Evolutionary conservation across 257 asterid genomes (phyloP).

Genomic region (Solanum bulbocastanum): DNA sequence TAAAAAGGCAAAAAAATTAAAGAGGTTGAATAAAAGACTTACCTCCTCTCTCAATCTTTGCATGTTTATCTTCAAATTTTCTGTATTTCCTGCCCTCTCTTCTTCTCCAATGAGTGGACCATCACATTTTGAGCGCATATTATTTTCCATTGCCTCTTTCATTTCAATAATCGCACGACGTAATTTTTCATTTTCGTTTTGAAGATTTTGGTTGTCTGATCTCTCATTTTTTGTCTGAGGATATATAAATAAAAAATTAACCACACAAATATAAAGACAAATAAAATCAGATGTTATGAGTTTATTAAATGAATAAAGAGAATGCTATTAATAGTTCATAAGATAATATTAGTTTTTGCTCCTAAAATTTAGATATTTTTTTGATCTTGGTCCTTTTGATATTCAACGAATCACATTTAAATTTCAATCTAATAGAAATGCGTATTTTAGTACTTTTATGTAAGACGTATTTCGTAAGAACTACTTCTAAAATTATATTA

Average conservation of each 20-base stretch:
- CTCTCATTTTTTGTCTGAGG: slow-evolving; percentile 44
- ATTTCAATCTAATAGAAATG: no score
- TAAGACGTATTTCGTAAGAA: neutral
- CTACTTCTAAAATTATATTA: no score
- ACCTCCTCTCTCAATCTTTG: neutral
- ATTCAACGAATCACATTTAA: neutral
- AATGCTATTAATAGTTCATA: neutral
- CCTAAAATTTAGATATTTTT: neutral
- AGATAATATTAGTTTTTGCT: neutral
- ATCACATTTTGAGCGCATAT: slow-evolving; percentile 25
- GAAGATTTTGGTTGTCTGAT: slow-evolving; percentile 35
- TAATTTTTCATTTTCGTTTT: slow-evolving; percentile 39
- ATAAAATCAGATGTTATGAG: neutral
- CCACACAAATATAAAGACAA: neutral
- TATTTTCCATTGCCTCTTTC: slow-evolving; percentile 31
- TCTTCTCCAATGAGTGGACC: slow-evolving; percentile 26
- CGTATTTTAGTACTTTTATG: neutral
- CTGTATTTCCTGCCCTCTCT: slow-evolving; percentile 6
- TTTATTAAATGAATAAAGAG: neutral
- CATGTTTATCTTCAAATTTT: neutral
- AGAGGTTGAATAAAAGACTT: neutral
- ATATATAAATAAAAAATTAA: neutral
- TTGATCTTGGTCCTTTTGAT: neutral
- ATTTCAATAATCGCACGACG: slow-evolving; percentile 38
- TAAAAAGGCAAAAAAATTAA: neutral